Percentiles rank a stretch among this genome's conserved stretches.
These are phyloP conservation scores for Phytophthora rubi DNA, from an alignment of 352 stramenopile species.

Conservation along the genomic window DNA sequence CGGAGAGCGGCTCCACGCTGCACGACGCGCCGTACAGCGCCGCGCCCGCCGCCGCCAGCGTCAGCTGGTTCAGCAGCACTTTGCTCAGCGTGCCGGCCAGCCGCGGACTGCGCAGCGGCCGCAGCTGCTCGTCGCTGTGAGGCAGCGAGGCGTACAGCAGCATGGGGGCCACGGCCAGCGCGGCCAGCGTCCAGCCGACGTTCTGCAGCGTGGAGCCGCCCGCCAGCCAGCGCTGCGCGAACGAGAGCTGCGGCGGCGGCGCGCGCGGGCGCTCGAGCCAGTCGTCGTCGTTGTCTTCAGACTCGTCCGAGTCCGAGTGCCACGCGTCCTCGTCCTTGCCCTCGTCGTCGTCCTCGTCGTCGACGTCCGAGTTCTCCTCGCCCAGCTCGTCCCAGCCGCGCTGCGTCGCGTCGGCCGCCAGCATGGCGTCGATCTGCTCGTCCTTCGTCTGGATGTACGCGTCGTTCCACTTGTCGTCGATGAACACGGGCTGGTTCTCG, in stretches of 20 bases:
- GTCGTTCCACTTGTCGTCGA: slow-evolving; percentile 87
- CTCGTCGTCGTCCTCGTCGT: slow-evolving; percentile 23
- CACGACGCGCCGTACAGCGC: slow-evolving; percentile 41
- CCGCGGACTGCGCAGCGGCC: slow-evolving; percentile 49
- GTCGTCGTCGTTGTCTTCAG: slow-evolving; percentile 33
- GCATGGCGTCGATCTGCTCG: slow-evolving; percentile 82
- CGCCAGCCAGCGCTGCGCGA: slow-evolving; percentile 39
- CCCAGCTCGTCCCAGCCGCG: slow-evolving; percentile 60
- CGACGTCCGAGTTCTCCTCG: slow-evolving; percentile 45
- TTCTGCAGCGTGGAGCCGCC: slow-evolving; percentile 54
- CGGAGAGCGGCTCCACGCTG: slow-evolving; percentile 21
- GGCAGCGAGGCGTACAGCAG: slow-evolving; percentile 52
- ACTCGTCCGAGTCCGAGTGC: slow-evolving; percentile 46
- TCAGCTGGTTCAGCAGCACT: slow-evolving; percentile 47
- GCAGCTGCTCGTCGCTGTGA: slow-evolving; percentile 22
- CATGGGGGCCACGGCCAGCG: slow-evolving; percentile 46
- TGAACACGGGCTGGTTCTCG: slow-evolving; percentile 75
- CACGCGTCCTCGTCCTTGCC: slow-evolving; percentile 28
- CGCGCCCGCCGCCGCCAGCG: slow-evolving; percentile 20
- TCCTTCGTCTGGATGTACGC: slow-evolving; percentile 84
- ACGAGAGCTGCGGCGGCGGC: slow-evolving; percentile 3
- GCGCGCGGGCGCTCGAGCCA: slow-evolving; percentile 15
- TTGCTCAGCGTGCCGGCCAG: slow-evolving; percentile 39
- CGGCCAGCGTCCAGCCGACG: slow-evolving; percentile 60
- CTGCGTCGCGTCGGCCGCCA: slow-evolving; percentile 53